Conservation (phyloP, 139 green algal species). For the Tetradesmus lagerheimii region DNA sequence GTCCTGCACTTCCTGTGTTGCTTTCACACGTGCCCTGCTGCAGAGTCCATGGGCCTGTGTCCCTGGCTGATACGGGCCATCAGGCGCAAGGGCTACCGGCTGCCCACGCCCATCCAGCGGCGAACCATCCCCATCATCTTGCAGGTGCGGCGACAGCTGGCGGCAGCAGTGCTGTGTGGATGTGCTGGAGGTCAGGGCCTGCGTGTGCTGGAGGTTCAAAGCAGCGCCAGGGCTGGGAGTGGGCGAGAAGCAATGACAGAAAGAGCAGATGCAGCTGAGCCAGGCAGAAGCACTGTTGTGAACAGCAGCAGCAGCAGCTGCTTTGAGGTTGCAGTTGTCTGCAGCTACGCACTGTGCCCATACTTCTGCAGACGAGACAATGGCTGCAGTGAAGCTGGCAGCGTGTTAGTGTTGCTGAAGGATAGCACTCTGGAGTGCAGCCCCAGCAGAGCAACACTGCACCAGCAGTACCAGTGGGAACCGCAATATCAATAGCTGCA, state of each 20-base stretch:
- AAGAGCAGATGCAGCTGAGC: not conserved
- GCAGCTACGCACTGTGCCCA: not conserved
- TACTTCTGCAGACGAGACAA: not conserved
- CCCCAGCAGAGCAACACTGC: not conserved
- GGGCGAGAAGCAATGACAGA: too few species aligned
- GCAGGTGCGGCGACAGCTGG: not conserved
- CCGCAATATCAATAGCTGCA: too few species aligned
- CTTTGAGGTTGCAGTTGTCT: not conserved
- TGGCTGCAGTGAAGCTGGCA: too few species aligned
- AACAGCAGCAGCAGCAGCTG: not conserved
- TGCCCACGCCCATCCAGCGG: conserved; percentile 98
- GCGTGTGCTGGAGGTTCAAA: too few species aligned
- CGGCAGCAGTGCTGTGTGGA: too few species aligned
- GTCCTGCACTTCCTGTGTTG: too few species aligned
- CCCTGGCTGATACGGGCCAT: conserved; percentile 82
- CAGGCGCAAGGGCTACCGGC: conserved; percentile 92
- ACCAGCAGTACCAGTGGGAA: not conserved
- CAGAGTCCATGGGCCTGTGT: conserved; percentile 91
- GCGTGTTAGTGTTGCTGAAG: too few species aligned
- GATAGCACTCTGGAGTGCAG: not conserved
- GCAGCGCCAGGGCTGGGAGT: too few species aligned
- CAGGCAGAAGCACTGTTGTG: not conserved
- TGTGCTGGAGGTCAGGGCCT: too few species aligned
- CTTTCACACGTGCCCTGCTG: not conserved
- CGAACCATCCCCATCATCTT: conserved; percentile 87